Percentiles rank a stretch among this genome's conserved stretches.
Evolutionary conservation across 2,329 filamentous ascomycete genomes (phyloP).

Genomic region (Neonectria hederae): DNA sequence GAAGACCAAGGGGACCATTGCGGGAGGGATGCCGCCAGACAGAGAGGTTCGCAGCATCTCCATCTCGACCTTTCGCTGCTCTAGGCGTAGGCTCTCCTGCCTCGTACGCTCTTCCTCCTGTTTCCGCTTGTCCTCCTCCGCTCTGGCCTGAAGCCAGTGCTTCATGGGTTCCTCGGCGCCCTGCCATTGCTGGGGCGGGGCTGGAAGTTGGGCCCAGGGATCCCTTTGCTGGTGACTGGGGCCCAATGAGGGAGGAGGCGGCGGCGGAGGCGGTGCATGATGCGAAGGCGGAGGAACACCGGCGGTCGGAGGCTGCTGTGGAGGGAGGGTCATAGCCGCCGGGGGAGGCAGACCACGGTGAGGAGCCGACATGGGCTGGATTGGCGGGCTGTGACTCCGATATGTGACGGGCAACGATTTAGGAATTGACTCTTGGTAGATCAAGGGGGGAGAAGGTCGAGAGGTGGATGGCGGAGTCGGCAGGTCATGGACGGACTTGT

Average conservation of each 20-base stretch:
- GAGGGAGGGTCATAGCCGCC: conserved; percentile 70
- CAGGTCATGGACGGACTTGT: conserved; percentile 69
- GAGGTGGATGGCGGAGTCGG: conserved; percentile 66
- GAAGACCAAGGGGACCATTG: conserved; percentile 80
- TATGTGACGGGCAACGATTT: conserved; percentile 52
- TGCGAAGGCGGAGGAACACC: conserved; percentile 41
- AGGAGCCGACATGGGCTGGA: conserved; percentile 72
- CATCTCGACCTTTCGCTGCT: conserved; percentile 77
- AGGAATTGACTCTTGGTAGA: conserved; percentile 57
- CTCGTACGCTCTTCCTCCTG: conserved; percentile 78
- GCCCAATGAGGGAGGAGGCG: conserved; percentile 40
- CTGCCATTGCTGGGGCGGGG: conserved; percentile 72
- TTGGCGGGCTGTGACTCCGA: conserved; percentile 58
- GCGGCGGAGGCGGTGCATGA: conserved; percentile 45
- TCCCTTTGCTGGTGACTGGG: conserved; percentile 49
- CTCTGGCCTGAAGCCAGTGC: conserved; percentile 74
- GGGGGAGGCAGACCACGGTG: conserved; percentile 76
- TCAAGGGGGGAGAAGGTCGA: conserved; percentile 64
- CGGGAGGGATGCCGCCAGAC: conserved; percentile 75
- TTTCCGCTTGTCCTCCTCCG: conserved; percentile 76
- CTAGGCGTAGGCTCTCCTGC: conserved; percentile 72
- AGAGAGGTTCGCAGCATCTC: conserved; percentile 77
- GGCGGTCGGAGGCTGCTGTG: conserved; percentile 50
- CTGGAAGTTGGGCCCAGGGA: conserved; percentile 65
- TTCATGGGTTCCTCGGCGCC: conserved; percentile 76